These are phyloP conservation scores for Penicillium pulvis DNA, from an alignment of 495 filamentous ascomycete species.

Conservation along the genomic window DNA sequence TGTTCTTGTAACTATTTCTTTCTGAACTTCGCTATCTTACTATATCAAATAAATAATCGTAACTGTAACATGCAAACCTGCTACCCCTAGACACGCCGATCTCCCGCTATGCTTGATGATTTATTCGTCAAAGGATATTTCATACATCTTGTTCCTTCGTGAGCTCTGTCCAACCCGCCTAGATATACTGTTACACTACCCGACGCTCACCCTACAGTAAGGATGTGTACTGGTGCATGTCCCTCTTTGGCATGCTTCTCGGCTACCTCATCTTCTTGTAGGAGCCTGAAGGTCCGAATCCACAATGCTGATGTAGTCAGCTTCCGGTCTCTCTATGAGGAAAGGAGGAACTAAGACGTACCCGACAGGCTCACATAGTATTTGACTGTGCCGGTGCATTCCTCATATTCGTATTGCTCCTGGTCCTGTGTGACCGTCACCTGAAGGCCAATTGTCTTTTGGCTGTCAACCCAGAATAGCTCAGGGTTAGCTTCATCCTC, in stretches of 20 bases:
- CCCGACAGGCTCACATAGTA: background rate
- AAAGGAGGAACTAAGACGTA: background rate
- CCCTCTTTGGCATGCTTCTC: background rate
- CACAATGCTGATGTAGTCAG: background rate
- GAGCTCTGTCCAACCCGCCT: no score
- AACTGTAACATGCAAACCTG: no score
- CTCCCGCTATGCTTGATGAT: no score
- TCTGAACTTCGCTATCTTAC: no score
- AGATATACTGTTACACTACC: no score
- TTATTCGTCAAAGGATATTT: conserved; percentile 3
- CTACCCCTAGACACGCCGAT: no score
- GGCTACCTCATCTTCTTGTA: background rate
- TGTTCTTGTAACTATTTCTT: no score
- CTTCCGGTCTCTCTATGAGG: background rate
- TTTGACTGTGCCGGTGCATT: background rate
- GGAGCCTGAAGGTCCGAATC: background rate
- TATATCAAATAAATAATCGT: no score
- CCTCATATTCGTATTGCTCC: background rate
- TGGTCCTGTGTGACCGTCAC: background rate
- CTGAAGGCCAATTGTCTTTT: conserved; percentile 4
- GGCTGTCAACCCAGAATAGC: conserved; percentile 5
- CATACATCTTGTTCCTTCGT: no score
- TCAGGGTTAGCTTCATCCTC: background rate
- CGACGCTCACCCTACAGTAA: background rate
- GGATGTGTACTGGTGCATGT: background rate